A percentile compares a stretch with the other conserved stretches of the same genome.
Conservation (phyloP, 2,329 filamentous ascomycete genomes). For the Fusarium sp. region DNA sequence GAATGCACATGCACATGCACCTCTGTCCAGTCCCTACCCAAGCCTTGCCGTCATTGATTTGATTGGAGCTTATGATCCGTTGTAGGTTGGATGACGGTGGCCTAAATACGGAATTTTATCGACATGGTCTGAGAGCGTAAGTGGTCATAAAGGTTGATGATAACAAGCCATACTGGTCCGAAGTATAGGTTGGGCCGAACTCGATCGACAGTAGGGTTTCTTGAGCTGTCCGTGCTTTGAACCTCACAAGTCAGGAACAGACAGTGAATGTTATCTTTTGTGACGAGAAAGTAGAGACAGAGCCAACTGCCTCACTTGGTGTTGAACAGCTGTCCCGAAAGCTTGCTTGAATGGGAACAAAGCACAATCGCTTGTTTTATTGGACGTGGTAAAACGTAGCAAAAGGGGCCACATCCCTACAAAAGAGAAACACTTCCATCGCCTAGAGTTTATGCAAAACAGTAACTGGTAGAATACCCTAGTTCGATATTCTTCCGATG, state of each 20-base stretch:
- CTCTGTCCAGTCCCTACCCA: slow-evolving; percentile 13
- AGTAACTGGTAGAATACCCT: slow-evolving; percentile 5
- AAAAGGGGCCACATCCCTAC: slow-evolving; percentile 34
- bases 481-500: neutral
- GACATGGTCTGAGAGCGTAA: neutral
- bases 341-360: neutral
- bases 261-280: neutral
- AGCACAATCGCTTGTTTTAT: neutral
- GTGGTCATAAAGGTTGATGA: no score
- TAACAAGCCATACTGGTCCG: no score
- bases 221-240: slow-evolving; percentile 29
- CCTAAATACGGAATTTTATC: slow-evolving; percentile 7
- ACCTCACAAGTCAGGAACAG: neutral
- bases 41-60: slow-evolving; percentile 40
- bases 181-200: slow-evolving; percentile 19
- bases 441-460: slow-evolving; percentile 37
- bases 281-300: neutral
- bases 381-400: slow-evolving; percentile 1
- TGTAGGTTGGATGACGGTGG: slow-evolving; percentile 11
- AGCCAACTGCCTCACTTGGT: neutral
- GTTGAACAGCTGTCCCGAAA: neutral
- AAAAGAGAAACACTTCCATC: slow-evolving; percentile 39
- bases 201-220: slow-evolving; percentile 46
- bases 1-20: slow-evolving; percentile 34
- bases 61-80: slow-evolving; percentile 21